Base-by-base conservation (phyloP, 768 basidiomycete species). In the Exidia glandulosa region DNA sequence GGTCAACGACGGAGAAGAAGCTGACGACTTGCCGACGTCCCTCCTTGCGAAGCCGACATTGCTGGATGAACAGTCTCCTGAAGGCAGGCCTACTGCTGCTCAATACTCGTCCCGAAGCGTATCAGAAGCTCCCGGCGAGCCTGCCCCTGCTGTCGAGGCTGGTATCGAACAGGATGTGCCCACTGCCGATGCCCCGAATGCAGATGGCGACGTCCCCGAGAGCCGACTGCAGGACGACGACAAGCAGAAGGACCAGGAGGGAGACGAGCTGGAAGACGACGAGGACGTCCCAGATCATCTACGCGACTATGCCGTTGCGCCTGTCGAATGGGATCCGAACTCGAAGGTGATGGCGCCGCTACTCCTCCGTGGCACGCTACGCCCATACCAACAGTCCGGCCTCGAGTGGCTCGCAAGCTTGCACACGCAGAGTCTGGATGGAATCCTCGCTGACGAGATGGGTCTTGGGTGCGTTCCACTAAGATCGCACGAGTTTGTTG, bases 381-480 rank as follows among this genome's bases (percentile, higher is more conserved):
- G 94, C 19, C 93, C 93, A 9, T 99, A 98, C 67, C 95, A 99
- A 68, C 85, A 94, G 56, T 80, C 89, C 3, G 95, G 95, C 0
- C 73, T 96, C 57, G 93, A 97, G 69, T 98, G 95, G 95, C 83
- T 96, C 47, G 87, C 91, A 4, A 89, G 85, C 67, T 75, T 95
- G 59, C 92, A 94, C 69, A 76, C 77, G 37, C 90, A 90, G 64
- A 84, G 85, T 63, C 65, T 89, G 47, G 91, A 92, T 64, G 89
- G 89, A 1, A 91, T 92, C 56, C 74, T 92, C 45, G 91, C 92
- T 1, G 94, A 95, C 67, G 92, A 95, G 71, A 94, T 96, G 93
- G 94, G 93, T 48, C 73, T 95, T 6, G 93, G 93, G 91, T 94
- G 66, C 45, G 86, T 73, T 73, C 61, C 72, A 73, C 55, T 52